Conservation (phyloP, 106 monocot genomes). For the Posidonia australis region DNA sequence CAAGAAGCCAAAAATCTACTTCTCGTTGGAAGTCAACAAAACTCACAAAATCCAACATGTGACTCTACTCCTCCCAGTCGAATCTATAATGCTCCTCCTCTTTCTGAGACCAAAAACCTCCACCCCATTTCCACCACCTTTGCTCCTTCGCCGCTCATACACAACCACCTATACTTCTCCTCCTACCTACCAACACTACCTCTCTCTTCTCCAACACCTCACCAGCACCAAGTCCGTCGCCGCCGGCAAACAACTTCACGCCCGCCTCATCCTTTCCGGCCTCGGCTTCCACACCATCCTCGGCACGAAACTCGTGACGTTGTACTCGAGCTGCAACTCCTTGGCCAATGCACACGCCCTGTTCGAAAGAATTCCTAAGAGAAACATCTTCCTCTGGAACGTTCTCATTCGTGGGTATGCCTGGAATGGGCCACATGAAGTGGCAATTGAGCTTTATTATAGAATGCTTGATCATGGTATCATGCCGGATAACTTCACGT, state of each 20-base stretch:
- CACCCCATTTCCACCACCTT: too few species aligned
- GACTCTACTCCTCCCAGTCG: too few species aligned
- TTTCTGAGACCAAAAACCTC: too few species aligned
- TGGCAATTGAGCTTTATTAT: conserved; percentile 33
- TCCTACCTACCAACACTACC: conserved; percentile 13
- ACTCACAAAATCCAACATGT: too few species aligned
- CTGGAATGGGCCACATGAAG: conserved; percentile 19
- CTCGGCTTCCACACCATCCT: conserved; percentile 30
- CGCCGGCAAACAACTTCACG: conserved; percentile 57
- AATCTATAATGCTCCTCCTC: too few species aligned
- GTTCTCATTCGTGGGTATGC: conserved; percentile 55
- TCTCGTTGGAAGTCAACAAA: too few species aligned
- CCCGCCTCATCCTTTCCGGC: conserved; percentile 47
- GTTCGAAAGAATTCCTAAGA: conserved; percentile 47
- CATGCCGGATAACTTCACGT: conserved; percentile 67
- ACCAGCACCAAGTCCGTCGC: conserved; percentile 23
- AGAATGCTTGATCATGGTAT: conserved; percentile 37
- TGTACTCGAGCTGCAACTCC: conserved; percentile 28
- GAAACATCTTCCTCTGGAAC: conserved; percentile 62
- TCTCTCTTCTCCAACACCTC: conserved; percentile 35
- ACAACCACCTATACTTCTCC: too few species aligned
- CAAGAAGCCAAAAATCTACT: too few species aligned
- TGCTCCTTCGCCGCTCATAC: too few species aligned
- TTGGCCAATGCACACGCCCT: conserved; percentile 31
- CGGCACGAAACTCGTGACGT: conserved; percentile 44